phyloP scores from a whole-genome alignment of 805 yeast species.

The Saturnispora hagleri region DNA sequence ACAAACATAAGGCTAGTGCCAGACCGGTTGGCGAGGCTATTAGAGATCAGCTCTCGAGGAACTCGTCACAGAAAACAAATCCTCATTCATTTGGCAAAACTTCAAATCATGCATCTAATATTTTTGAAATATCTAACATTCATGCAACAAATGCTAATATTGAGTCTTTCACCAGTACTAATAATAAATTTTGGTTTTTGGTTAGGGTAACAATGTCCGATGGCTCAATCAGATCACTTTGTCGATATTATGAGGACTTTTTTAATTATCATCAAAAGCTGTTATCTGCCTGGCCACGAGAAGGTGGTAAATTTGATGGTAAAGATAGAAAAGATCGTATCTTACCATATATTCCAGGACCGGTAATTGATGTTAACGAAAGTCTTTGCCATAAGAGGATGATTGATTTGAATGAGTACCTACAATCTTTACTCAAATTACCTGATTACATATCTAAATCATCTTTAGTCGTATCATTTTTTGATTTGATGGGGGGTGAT shows the following conservation, averaged over 20 bases:
- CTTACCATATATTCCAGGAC: slow-evolving; percentile 94
- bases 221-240: slow-evolving; percentile 62
- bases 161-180: slow-evolving; percentile 69
- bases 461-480: slow-evolving; percentile 58
- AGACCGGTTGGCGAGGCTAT: slow-evolving; percentile 28
- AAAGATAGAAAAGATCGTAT: slow-evolving; percentile 71
- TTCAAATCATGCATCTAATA: neutral
- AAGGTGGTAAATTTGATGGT: slow-evolving; percentile 74
- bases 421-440: slow-evolving; percentile 49
- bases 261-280: slow-evolving; percentile 85
- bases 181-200: slow-evolving; percentile 84
- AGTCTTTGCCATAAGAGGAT: slow-evolving; percentile 44
- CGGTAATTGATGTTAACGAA: slow-evolving; percentile 84
- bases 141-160: slow-evolving; percentile 59
- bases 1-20: slow-evolving; percentile 85
- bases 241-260: slow-evolving; percentile 91
- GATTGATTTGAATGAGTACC: slow-evolving; percentile 44
- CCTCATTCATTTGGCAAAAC: neutral
- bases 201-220: slow-evolving; percentile 57
- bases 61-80: neutral
- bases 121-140: slow-evolving; percentile 8
- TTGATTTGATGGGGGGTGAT: slow-evolving; percentile 60
- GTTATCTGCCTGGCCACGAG: slow-evolving; percentile 77
- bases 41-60: slow-evolving; percentile 8
- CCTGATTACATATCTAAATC: slow-evolving; percentile 72